Evolutionary conservation across 208 protist species (phyloP).

Genomic region (Vickermania spadyakhi): DNA sequence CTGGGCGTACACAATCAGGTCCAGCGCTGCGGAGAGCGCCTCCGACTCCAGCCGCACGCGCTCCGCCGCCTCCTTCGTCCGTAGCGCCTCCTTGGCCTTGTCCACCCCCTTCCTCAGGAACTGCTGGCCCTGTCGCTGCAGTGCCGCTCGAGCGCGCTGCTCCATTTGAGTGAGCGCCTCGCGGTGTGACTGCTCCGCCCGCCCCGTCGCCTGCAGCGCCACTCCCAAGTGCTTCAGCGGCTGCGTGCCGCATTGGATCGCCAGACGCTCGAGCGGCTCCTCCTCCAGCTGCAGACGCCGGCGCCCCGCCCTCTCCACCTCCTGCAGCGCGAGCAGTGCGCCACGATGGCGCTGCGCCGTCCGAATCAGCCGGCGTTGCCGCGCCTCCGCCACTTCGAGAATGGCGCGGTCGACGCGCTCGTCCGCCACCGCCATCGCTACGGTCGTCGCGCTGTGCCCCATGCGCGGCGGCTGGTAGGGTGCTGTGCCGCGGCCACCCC

Average conservation of each 20-base stretch:
- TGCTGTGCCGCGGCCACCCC: no score
- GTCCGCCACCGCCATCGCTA: slow-evolving; percentile 26
- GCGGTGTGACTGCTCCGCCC: slow-evolving; percentile 14
- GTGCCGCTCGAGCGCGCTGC: background rate
- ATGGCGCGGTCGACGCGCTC: slow-evolving; percentile 48
- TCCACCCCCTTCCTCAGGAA: background rate
- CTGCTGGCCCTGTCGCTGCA: background rate
- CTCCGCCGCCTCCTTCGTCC: background rate
- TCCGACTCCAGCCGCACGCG: background rate
- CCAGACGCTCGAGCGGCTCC: slow-evolving; percentile 24
- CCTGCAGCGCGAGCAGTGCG: slow-evolving; percentile 20
- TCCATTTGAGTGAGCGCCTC: slow-evolving; percentile 7
- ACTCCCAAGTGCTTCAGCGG: slow-evolving; percentile 7
- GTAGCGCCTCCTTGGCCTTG: background rate
- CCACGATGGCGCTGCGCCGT: slow-evolving; percentile 35
- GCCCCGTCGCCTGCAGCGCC: slow-evolving; percentile 28
- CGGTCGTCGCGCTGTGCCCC: slow-evolving; percentile 3
- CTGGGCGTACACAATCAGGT: background rate
- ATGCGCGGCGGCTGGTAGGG: slow-evolving; percentile 3
- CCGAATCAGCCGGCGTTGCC: slow-evolving; percentile 47
- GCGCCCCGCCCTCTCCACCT: slow-evolving; percentile 27
- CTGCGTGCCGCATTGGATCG: slow-evolving; percentile 7
- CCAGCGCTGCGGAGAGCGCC: background rate
- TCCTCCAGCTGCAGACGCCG: slow-evolving; percentile 27
- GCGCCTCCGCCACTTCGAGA: slow-evolving; percentile 48